phyloP scores from a whole-genome alignment of 1,139 yeast species.

The Yamadazyma atmosphaerica region DNA sequence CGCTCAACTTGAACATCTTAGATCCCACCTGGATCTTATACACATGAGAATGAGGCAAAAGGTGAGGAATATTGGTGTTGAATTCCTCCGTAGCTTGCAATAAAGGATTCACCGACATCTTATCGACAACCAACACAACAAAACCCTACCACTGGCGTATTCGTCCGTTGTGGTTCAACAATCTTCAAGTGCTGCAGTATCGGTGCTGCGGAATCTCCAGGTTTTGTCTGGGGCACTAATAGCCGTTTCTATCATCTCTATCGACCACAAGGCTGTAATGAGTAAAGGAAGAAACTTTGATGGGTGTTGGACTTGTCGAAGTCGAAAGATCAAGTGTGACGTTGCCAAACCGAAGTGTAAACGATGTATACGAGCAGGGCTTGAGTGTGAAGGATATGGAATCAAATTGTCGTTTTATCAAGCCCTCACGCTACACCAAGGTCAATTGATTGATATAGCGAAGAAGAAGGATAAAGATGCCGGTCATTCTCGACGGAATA shows the following conservation, averaged over 20 bases:
- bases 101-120: slow-evolving; percentile 7
- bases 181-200: too few species aligned
- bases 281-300: slow-evolving; percentile 35
- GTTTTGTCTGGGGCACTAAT: too few species aligned
- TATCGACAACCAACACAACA: too few species aligned
- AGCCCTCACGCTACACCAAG: slow-evolving; percentile 27
- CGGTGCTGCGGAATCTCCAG: too few species aligned
- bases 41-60: slow-evolving; percentile 64
- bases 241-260: too few species aligned
- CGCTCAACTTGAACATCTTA: slow-evolving; percentile 59
- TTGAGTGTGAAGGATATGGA: slow-evolving; percentile 43
- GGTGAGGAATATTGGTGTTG: slow-evolving; percentile 53
- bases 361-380: slow-evolving; percentile 43
- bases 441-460: slow-evolving; percentile 21
- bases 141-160: too few species aligned
- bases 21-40: slow-evolving; percentile 76
- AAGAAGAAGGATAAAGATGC: slow-evolving; percentile 21
- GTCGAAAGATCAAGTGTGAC: slow-evolving; percentile 53
- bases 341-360: slow-evolving; percentile 40
- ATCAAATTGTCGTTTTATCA: slow-evolving; percentile 44
- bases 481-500: slow-evolving; percentile 36
- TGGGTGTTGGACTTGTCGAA: slow-evolving; percentile 57
- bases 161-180: too few species aligned
- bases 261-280: too few species aligned
- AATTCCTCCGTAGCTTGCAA: slow-evolving; percentile 26